Evolutionary conservation across 192 early-diverging fungal genomes (phyloP), one percentile per base, ranked within the genome.

Genomic region (Linnemannia hyalina): DNA sequence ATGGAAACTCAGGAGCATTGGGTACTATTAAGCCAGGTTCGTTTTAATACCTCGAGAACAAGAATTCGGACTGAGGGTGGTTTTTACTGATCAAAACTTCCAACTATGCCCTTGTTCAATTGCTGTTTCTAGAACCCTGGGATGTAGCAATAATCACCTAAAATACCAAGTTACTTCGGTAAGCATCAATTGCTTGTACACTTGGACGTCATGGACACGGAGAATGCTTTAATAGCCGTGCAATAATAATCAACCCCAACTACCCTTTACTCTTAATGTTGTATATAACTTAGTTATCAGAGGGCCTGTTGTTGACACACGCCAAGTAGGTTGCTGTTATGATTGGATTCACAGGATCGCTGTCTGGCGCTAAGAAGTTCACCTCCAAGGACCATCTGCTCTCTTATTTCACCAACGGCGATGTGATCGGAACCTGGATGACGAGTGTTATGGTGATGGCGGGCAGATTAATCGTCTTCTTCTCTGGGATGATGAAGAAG

Each of bases 251-350:
- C 26, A 9, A 15, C n/a, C n/a, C n/a, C n/a, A 23, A 41, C 35
- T 8, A 8, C 20, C 41, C 4, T 9, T 10, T n/a, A n/a, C n/a
- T n/a, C n/a, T n/a, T n/a, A n/a, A 8, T 73, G 32, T 49, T 49
- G 11, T 32, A 13, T 10, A 63, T 38, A 20, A 32, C 47, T 23
- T 75, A 83, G 81, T 63, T 81, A 0, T 86, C 98, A 60, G 97
- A 97, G 83, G 98, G 98, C 42, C 97, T 96, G 40, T 82, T 96
- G 77, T 83, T 99, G 9, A 92, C 94, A n/a, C 96, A 99, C 80
- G 82, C 90, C 42, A 97, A 96, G 68, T 84, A 97, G 76, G 89
- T 97, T 63, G 93, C 97, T 29, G 93, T 94, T 46, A 86, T 75
- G 72, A 70, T 79, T 36, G 84, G 70, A 15, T 86, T 86, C 75